Evolutionary conservation across 108 stramenopile genomes (phyloP), one percentile per base, ranked within the genome.

Genomic region (Fistulifera pelliculosa): DNA sequence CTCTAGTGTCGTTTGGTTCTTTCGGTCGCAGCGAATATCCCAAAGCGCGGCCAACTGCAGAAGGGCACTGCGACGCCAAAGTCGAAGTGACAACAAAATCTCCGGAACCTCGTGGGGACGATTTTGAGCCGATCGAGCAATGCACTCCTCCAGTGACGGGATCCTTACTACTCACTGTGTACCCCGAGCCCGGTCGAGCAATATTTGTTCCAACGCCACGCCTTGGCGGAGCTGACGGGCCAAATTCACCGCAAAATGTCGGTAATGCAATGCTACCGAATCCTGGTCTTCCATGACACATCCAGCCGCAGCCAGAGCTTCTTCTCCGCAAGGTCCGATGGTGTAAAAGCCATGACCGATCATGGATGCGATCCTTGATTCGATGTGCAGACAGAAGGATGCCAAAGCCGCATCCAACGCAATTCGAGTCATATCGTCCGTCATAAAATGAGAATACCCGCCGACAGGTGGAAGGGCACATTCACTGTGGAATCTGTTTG

Each of bases 271-370:
- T 7, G 91, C 91, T 10, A 72, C 58, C 14, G 80, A 53, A 60
- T 93, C 91, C 16, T 43, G 27, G 1, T 58, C 22, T 60, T 69
- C 59, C 0, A 85, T 38, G 7, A 74, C 70, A 38, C 68, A 49
- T n/a, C 73, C 83, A 39, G 69, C 61, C 0, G 65, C 64, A n/a
- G 71, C 45, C 8, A 93, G 61, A 45, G 76, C 57, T 63, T 90
- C 90, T 62, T 93, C 91, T 21, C 91, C 91, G 62, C 91, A 88
- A 14, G 91, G 91, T n/a, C 91, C 91, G 47, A 93, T 93, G 19
- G 86, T 93, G 58, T 88, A 93, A 60, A 77, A 93, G 10, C 87
- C 87, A 39, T 85, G 57, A 0, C 91, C 87, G 11, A 80, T 69
- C 24, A 83, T 47, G 0, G 85, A 64, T 5, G 91, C 87, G 47